These are phyloP conservation scores for Leersia perrieri DNA, from an alignment of 176 grass and related monocot genomes.

Conservation along the genomic window DNA sequence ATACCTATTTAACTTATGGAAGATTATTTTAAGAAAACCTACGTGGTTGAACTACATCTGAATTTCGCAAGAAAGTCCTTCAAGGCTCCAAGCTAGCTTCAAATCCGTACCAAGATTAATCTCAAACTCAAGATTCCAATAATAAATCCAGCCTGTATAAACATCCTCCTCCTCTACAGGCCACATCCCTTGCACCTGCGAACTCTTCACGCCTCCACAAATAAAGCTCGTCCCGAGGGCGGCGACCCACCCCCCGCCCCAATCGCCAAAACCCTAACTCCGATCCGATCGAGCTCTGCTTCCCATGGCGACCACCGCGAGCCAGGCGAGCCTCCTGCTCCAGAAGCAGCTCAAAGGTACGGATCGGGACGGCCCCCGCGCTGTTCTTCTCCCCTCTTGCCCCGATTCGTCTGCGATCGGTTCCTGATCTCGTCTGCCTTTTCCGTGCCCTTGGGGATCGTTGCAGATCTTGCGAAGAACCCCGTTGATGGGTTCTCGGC, in stretches of 20 bases:
- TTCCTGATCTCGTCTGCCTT: neutral
- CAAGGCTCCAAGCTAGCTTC: neutral
- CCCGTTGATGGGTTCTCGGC: conserved; percentile 71
- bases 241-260: conserved; percentile 19
- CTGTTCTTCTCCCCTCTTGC: neutral
- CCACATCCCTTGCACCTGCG: conserved; percentile 10
- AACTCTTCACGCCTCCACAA: conserved; percentile 38
- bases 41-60: neutral
- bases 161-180: conserved; percentile 2
- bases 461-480: conserved; percentile 66
- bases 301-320: conserved; percentile 59
- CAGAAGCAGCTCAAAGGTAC: conserved; percentile 93
- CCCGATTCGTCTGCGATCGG: conserved; percentile 37
- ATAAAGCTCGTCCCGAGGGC: conserved; percentile 53
- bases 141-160: conserved; percentile 23
- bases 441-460: neutral
- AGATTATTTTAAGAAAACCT: too few relatives aligned
- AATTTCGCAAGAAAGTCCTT: neutral
- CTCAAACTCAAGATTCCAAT: neutral
- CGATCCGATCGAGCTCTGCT: conserved; percentile 56
- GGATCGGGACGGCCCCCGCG: conserved; percentile 33
- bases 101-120: neutral
- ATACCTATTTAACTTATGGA: too few relatives aligned
- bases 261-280: conserved; percentile 47
- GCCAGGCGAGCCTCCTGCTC: conserved; percentile 87